These are phyloP conservation scores for Aureococcus anophagefferens DNA, from an alignment of 108 stramenopile genomes.

Conservation along the genomic window DNA sequence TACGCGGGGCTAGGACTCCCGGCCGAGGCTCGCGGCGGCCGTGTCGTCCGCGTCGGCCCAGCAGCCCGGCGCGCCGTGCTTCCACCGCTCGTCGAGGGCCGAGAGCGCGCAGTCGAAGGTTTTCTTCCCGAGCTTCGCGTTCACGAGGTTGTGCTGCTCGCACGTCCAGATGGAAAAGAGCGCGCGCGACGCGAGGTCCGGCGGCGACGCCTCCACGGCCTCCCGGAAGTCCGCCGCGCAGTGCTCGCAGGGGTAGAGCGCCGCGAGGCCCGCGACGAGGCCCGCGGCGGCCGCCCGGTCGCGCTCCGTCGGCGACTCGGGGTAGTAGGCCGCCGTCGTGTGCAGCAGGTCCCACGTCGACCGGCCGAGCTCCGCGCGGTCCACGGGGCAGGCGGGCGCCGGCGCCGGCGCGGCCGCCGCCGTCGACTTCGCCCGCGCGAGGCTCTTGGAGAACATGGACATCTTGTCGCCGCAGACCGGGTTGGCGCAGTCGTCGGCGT, in stretches of 20 bases:
- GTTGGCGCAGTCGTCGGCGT: constrained; percentile 5
- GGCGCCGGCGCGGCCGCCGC: too few relatives aligned
- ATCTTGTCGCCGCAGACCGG: constrained; percentile 14
- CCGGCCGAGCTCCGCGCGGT: constrained; percentile 18
- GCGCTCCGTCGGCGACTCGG: constrained; percentile 30
- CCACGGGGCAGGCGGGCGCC: constrained; percentile 9
- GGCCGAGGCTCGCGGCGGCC: too few relatives aligned
- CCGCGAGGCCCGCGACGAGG: constrained; percentile 27
- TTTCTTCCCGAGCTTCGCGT: constrained; percentile 36
- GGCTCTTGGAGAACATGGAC: constrained; percentile 1
- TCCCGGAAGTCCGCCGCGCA: constrained; percentile 35
- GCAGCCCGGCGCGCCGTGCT: background rate
- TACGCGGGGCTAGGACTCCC: too few relatives aligned
- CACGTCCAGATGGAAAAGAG: constrained; percentile 32
- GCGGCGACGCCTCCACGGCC: constrained; percentile 26
- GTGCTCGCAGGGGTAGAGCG: constrained; percentile 43
- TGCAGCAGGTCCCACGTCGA: constrained; percentile 25
- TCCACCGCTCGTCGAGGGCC: constrained; percentile 30
- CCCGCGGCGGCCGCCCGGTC: constrained; percentile 20
- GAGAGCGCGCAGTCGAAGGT: constrained; percentile 24
- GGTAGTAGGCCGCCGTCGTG: constrained; percentile 49
- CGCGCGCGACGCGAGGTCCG: constrained; percentile 22
- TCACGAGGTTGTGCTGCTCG: constrained; percentile 39
- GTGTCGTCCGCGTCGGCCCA: too few relatives aligned
- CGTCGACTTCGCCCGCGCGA: background rate